These are phyloP conservation scores for Ophiocordyceps unilateralis DNA, from an alignment of 2,329 filamentous ascomycete genomes.

Conservation along the genomic window DNA sequence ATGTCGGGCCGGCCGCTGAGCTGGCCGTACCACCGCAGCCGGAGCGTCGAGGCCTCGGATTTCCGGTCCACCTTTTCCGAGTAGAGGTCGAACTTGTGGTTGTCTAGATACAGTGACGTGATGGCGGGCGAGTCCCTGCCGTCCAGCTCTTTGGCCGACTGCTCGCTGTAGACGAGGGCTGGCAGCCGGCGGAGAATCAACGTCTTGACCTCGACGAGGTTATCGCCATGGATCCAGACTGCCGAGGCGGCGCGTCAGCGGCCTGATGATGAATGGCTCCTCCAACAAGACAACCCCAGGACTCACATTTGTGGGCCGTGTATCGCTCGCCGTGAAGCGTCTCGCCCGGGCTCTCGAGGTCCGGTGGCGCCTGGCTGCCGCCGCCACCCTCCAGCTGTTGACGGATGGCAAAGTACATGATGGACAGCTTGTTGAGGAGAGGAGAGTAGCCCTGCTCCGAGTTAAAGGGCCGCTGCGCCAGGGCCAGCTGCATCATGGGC, in stretches of 20 bases:
- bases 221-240: conserved; percentile 94
- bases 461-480: conserved; percentile 85
- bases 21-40: conserved; percentile 84
- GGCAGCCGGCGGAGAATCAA: conserved; percentile 81
- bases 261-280: neutral
- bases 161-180: conserved; percentile 82
- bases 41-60: conserved; percentile 62
- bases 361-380: conserved; percentile 22
- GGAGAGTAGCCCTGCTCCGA: conserved; percentile 79
- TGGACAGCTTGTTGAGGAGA: conserved; percentile 73
- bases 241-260: conserved; percentile 1
- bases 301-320: conserved; percentile 69
- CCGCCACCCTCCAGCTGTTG: conserved; percentile 55
- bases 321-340: conserved; percentile 54
- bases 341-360: conserved; percentile 35
- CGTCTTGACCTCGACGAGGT: conserved; percentile 92
- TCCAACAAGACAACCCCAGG: neutral
- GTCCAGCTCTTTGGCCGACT: conserved; percentile 67
- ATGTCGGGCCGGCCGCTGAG: conserved; percentile 65
- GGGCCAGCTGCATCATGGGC: conserved; percentile 76
- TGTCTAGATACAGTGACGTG: conserved; percentile 94
- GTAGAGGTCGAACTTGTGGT: conserved; percentile 70
- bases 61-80: conserved; percentile 64
- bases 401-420: conserved; percentile 90
- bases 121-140: conserved; percentile 72